Evolutionary conservation across 345 rosid species (phyloP).

Genomic region (Acer saccharum): DNA sequence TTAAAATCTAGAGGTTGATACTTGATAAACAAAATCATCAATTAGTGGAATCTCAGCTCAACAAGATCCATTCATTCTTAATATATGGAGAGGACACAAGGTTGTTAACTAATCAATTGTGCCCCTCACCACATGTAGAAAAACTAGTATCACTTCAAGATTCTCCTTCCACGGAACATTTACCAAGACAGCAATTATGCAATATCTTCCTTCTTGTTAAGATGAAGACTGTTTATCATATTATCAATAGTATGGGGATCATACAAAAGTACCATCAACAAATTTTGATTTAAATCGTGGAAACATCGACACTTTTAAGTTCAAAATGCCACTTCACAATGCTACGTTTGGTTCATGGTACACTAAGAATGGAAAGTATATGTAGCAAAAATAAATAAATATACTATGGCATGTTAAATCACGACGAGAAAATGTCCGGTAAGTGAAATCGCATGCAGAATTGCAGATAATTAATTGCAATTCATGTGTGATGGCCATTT

Average conservation of each 20-base stretch:
- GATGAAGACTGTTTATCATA: not conserved
- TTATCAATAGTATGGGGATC: not conserved
- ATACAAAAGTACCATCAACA: not conserved
- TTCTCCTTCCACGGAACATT: constrained; percentile 3
- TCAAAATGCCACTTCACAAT: not conserved
- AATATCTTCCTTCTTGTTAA: not conserved
- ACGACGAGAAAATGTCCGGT: not conserved
- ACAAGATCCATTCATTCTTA: not conserved
- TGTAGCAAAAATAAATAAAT: not conserved
- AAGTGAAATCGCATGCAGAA: not conserved
- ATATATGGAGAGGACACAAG: not conserved
- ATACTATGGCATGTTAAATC: not conserved
- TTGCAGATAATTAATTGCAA: not conserved
- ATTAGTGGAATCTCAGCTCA: not conserved
- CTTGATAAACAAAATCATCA: constrained; percentile 1
- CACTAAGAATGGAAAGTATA: not conserved
- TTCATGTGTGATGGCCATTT: not conserved
- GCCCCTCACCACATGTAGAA: not conserved
- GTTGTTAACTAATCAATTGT: not conserved
- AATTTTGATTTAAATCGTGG: not conserved
- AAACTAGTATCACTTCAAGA: not conserved
- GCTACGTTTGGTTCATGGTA: not conserved
- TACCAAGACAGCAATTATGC: not conserved
- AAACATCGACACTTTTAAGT: not conserved
- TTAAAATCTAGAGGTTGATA: not conserved